These are phyloP conservation scores for Carex pumila DNA, from an alignment of 176 grass and related monocot species.

Conservation along the genomic window DNA sequence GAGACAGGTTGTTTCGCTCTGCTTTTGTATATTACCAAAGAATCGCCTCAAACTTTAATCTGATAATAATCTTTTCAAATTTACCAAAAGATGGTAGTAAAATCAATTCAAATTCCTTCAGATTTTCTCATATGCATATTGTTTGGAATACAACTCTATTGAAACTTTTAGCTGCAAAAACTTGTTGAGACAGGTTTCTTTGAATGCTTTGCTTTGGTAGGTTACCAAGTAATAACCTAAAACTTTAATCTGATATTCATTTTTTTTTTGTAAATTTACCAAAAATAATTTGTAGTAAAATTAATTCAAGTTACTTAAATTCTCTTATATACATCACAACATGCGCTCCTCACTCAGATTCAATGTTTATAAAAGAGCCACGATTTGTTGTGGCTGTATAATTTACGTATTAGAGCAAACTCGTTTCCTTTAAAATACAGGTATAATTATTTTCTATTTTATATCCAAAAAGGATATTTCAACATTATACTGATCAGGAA, in stretches of 20 bases:
- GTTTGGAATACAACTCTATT: not conserved
- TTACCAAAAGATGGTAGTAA: not conserved
- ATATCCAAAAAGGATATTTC: not conserved
- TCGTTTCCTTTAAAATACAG: not conserved
- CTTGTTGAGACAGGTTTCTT: not conserved
- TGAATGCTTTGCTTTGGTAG: not conserved
- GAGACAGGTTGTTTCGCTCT: not conserved
- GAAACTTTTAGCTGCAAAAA: not conserved
- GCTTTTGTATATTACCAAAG: not conserved
- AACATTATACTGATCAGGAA: not conserved
- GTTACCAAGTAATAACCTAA: not conserved
- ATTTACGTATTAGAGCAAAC: not conserved
- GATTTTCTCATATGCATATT: not conserved
- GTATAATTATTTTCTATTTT: not conserved
- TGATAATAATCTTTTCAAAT: not conserved
- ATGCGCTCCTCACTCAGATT: not conserved
- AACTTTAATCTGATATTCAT: not conserved
- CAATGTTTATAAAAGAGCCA: not conserved
- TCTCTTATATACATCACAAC: not conserved
- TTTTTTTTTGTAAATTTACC: not conserved
- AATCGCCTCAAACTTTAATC: not conserved
- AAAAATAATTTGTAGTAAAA: not conserved
- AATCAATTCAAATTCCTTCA: not conserved
- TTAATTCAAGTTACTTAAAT: not conserved
- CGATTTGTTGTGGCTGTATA: not conserved